Evolutionary conservation across 2,329 filamentous ascomycete species (phyloP), one percentile per base, ranked within the genome.

Genomic region (Lecanoromycetidae sp.): DNA sequence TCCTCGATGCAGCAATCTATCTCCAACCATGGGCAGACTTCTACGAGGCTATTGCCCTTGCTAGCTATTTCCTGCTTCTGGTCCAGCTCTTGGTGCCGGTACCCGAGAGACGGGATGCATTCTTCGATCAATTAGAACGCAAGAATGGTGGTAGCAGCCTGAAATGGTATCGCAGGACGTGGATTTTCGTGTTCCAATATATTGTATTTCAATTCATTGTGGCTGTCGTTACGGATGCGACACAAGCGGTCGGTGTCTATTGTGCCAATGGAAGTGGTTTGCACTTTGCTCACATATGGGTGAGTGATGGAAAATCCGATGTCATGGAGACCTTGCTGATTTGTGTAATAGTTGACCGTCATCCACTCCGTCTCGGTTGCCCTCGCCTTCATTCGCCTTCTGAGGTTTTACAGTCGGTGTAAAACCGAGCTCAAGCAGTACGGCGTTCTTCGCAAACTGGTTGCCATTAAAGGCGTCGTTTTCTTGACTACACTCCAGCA

Each of bases 51-150:
- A 55, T 67, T 23, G 65, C 67, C 8, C 55, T 72, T 1, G 62
- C 60, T n/a, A 59, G 60, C 9, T 71, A 71, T 54, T 68, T 69
- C 51, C 58, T 71, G 8, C 60, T 71, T 23, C 57, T 71, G 32
- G 67, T 64, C 53, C 66, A 67, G 36, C 69, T 63, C 40, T 55
- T 71, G 4, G 63, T 57, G 6, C 62, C 65, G 2, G 60, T 62
- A 37, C 54, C 61, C 13, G 48, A 56, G 9, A 57, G 57, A 17
- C 58, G 63, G 6, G 60, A 46, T 3, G 27, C 9, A 26, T 34
- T 20, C 13, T 46, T 40, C n/a, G 55, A 63, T 30, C 63, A 61
- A 4, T 51, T 61, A 13, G 46, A 45, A 17, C 59, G 56, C 55
- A 51, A 57, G 27, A 51, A 19, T 27, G 22, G 57, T 36, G 61